Percentiles rank a stretch among this genome's conserved stretches.
Evolutionary conservation across 225 moss, liverwort and hornwort genomes (phyloP).

Genomic region (Polytrichum formosum): DNA sequence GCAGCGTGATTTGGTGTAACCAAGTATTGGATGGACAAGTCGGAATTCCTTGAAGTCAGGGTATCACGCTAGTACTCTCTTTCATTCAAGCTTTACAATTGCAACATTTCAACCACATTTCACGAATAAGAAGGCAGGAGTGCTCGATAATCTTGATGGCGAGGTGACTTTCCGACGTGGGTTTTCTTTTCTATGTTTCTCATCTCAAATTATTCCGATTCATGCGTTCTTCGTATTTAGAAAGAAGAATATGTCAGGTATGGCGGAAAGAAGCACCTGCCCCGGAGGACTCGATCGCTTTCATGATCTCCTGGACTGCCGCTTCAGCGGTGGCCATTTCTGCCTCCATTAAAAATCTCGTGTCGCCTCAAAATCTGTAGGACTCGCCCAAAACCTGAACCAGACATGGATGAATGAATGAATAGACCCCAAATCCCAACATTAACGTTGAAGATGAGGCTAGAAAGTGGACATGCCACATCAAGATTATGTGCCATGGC

Average conservation of each 20-base stretch:
- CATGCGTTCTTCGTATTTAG: neutral
- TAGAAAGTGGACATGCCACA: too few species aligned
- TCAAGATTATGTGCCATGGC: too few species aligned
- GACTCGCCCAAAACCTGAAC: neutral
- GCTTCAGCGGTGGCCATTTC: conserved; percentile 17
- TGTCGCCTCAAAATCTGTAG: neutral
- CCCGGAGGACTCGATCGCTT: conserved; percentile 17
- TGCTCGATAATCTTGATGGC: neutral
- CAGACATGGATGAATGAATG: neutral
- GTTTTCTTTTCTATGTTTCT: neutral
- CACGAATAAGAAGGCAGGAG: neutral
- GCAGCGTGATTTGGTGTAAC: too few species aligned
- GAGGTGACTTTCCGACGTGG: neutral
- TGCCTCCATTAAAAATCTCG: conserved; percentile 1
- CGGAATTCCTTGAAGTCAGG: neutral
- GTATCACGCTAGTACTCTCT: too few species aligned
- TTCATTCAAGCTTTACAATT: neutral
- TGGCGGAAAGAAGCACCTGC: conserved; percentile 6
- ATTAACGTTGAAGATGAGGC: too few species aligned
- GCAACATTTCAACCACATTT: neutral
- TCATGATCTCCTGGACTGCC: conserved; percentile 19
- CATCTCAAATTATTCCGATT: neutral
- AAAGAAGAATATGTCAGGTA: neutral
- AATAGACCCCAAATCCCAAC: too few species aligned
- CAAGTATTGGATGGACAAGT: neutral